These are phyloP conservation scores for Curvularia sp. DNA, from an alignment of 2,329 filamentous ascomycete genomes.

Conservation along the genomic window DNA sequence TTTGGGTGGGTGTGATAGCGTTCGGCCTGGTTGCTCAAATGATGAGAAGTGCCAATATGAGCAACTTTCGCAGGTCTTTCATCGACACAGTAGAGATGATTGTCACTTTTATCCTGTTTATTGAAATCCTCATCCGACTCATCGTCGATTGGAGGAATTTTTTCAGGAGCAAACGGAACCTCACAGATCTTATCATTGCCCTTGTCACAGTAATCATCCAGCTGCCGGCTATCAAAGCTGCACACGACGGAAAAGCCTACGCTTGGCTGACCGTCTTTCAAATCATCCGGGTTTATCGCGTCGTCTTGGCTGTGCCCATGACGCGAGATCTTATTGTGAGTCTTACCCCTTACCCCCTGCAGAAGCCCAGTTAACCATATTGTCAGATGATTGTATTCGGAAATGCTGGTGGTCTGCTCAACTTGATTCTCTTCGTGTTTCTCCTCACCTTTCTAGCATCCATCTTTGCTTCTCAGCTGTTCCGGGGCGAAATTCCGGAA, in stretches of 20 bases:
- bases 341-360: background rate
- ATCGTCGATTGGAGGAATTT: slow-evolving; percentile 81
- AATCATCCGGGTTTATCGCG: slow-evolving; percentile 87
- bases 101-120: slow-evolving; percentile 77
- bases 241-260: slow-evolving; percentile 68
- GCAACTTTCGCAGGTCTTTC: slow-evolving; percentile 63
- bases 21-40: slow-evolving; percentile 82
- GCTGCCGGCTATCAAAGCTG: slow-evolving; percentile 77
- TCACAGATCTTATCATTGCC: slow-evolving; percentile 80
- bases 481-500: slow-evolving; percentile 81
- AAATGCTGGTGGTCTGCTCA: slow-evolving; percentile 89
- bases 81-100: slow-evolving; percentile 75
- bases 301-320: slow-evolving; percentile 87
- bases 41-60: slow-evolving; percentile 79
- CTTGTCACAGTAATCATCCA: slow-evolving; percentile 85
- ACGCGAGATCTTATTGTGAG: slow-evolving; percentile 81
- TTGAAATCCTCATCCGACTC: slow-evolving; percentile 85
- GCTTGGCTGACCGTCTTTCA: slow-evolving; percentile 93
- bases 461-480: slow-evolving; percentile 91
- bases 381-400: slow-evolving; percentile 75
- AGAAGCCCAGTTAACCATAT: slow-evolving; percentile 25
- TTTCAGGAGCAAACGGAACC: slow-evolving; percentile 73
- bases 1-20: slow-evolving; percentile 83
- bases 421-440: slow-evolving; percentile 95
- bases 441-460: slow-evolving; percentile 92